Evolutionary conservation across 768 basidiomycete genomes (phyloP), one percentile per base, ranked within the genome.

Genomic region (Coprinopsis marcescibilis): DNA sequence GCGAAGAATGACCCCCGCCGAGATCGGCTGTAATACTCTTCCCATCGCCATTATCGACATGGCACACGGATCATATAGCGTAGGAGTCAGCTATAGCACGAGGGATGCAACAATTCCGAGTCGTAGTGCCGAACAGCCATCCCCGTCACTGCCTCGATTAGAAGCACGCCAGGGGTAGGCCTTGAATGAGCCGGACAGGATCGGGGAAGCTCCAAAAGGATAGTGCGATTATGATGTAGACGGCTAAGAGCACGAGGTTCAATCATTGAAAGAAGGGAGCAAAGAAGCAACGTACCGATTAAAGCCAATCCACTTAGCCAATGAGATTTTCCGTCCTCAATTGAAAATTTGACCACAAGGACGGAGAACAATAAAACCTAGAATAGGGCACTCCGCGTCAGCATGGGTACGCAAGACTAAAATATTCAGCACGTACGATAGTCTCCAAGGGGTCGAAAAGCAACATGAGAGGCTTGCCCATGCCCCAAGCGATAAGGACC

Each of bases 311-410:
- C 68, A 50, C 71, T 72, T 58, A 73, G 68, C 73, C 72, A 75
- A 40, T 72, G 69, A 19, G 71, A 68, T 53, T 72, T 74, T 15
- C 72, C 73, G 35, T 73, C 64, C 54, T 72, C 75, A 10, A 74
- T 63, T n/a, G 66, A 64, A 29, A 74, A 73, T 55, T 67, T 71
- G 40, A 68, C 69, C 29, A 73, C 57, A 15, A 69, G 49, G 12
- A 69, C 70, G 17, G 68, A 66, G 44, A 71, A 65, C 55, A 69
- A 70, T 39, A 69, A 43, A 8, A 67, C 62, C 64, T 64, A 47
- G 4, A 12, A 24, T 13, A 26, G 15, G 19, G 35, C 35, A 36
- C 23, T 44, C 23, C 26, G 15, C 36, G 26, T 50, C 45, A 51
- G 45, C 41, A 29, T n/a, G 24, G 8, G n/a, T 8, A 13, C 33